phyloP scores from a whole-genome alignment of 2,329 filamentous ascomycete genomes.

The Penicillium janthinellum region DNA sequence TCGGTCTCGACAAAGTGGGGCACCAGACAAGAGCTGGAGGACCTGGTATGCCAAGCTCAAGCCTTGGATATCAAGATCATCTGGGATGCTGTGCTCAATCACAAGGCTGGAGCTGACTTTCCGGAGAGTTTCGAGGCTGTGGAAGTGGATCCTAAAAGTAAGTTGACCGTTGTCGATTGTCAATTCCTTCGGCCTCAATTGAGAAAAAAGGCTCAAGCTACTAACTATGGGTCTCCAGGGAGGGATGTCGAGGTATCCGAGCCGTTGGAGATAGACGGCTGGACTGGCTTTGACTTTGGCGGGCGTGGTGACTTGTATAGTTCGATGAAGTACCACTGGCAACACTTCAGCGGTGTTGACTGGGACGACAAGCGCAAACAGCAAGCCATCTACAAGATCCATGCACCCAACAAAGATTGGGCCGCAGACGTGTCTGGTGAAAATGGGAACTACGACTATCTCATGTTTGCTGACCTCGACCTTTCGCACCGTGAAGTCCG shows the following conservation, averaged over 20 bases:
- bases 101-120: slow-evolving; percentile 69
- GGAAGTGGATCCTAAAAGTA: slow-evolving; percentile 61
- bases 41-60: slow-evolving; percentile 55
- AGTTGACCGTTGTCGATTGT: neutral
- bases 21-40: slow-evolving; percentile 60
- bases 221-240: neutral
- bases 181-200: neutral
- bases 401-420: slow-evolving; percentile 66
- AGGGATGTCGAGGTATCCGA: slow-evolving; percentile 51
- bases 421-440: slow-evolving; percentile 62
- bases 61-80: slow-evolving; percentile 60
- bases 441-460: slow-evolving; percentile 68
- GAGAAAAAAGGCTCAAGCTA: slow-evolving; percentile 42
- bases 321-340: slow-evolving; percentile 63
- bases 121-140: slow-evolving; percentile 64
- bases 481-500: slow-evolving; percentile 65
- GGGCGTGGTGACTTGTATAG: slow-evolving; percentile 64
- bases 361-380: slow-evolving; percentile 61
- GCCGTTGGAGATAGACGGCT: slow-evolving; percentile 65
- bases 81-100: slow-evolving; percentile 73
- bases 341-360: slow-evolving; percentile 70
- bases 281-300: slow-evolving; percentile 68
- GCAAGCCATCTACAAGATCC: slow-evolving; percentile 66
- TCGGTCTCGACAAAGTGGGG: slow-evolving; percentile 68
- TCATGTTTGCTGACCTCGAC: slow-evolving; percentile 74